Evolutionary conservation across 2,329 filamentous ascomycete genomes (phyloP).

Genomic region (Penicillium sp.): DNA sequence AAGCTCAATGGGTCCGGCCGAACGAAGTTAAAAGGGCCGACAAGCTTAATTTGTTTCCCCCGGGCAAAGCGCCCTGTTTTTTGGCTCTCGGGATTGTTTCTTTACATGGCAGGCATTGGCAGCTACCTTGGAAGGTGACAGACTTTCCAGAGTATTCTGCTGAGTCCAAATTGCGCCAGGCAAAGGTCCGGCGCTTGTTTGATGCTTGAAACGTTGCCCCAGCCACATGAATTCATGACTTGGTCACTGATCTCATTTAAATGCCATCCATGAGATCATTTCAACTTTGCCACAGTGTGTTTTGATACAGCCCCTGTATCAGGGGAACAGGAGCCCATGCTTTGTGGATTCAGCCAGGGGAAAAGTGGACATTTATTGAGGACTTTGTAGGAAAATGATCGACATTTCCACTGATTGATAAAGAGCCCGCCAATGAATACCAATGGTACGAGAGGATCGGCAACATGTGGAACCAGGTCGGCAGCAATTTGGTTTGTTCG

Average conservation of each 20-base stretch:
- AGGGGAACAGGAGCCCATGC: not conserved
- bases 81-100: not conserved
- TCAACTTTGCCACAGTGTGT: conserved; percentile 4
- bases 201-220: not conserved
- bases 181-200: not conserved
- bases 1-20: not conserved
- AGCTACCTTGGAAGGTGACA: not conserved
- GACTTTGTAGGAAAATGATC: conserved; percentile 1
- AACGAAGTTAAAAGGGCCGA: conserved; percentile 3
- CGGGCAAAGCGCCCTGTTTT: not conserved
- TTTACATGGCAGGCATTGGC: not conserved
- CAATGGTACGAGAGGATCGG: conserved; percentile 1
- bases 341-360: conserved; percentile 1
- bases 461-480: conserved; percentile 7
- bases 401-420: conserved; percentile 16
- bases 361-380: conserved; percentile 5
- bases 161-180: not conserved
- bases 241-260: not conserved
- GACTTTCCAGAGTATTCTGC: not conserved
- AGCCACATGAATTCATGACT: not conserved
- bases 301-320: conserved; percentile 14
- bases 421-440: conserved; percentile 1
- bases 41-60: conserved; percentile 3
- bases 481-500: conserved; percentile 2
- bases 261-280: not conserved